Percentiles rank a stretch among this genome's conserved stretches.
Evolutionary conservation across 164 flowering plant species (phyloP).

Genomic region (Paratinospora sagittata): DNA sequence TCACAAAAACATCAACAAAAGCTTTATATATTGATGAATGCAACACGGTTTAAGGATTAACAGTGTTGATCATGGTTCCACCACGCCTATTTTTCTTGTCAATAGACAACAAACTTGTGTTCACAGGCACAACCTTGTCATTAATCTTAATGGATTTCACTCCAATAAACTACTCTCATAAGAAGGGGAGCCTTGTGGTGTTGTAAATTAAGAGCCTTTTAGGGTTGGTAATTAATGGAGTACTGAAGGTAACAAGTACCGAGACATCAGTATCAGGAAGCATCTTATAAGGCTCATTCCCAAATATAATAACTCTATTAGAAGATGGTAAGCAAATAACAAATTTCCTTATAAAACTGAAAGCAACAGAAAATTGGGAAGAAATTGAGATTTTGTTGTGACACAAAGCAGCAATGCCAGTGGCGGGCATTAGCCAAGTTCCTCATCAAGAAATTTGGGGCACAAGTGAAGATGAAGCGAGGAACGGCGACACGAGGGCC

Average conservation of each 20-base stretch:
- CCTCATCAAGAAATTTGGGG: too few relatives aligned
- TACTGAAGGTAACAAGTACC: slow-evolving; percentile 17
- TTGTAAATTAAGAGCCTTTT: slow-evolving; percentile 15
- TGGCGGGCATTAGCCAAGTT: too few relatives aligned
- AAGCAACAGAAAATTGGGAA: slow-evolving; percentile 21
- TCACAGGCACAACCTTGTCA: slow-evolving; percentile 19
- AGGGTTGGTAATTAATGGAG: slow-evolving; percentile 20
- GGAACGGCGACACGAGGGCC: too few relatives aligned
- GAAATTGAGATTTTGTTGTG: slow-evolving; percentile 20
- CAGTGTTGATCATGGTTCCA: slow-evolving; percentile 26
- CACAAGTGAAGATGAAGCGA: too few relatives aligned
- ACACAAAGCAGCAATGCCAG: slow-evolving; percentile 33
- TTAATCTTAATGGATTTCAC: slow-evolving; percentile 35
- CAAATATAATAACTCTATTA: slow-evolving; percentile 32
- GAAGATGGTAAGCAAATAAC: slow-evolving; percentile 30
- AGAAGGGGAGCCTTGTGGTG: slow-evolving; percentile 13
- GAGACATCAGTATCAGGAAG: slow-evolving; percentile 24
- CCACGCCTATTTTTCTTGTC: slow-evolving; percentile 15
- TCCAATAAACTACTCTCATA: slow-evolving; percentile 33
- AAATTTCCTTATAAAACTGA: slow-evolving; percentile 28
- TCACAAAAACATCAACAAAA: slow-evolving; percentile 22
- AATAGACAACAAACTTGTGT: slow-evolving; percentile 18
- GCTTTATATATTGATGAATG: slow-evolving; percentile 36
- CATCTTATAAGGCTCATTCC: slow-evolving; percentile 29
- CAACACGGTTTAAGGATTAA: slow-evolving; percentile 20